Evolutionary conservation across 2,329 filamentous ascomycete species (phyloP).

Genomic region (Xylaria sp.): DNA sequence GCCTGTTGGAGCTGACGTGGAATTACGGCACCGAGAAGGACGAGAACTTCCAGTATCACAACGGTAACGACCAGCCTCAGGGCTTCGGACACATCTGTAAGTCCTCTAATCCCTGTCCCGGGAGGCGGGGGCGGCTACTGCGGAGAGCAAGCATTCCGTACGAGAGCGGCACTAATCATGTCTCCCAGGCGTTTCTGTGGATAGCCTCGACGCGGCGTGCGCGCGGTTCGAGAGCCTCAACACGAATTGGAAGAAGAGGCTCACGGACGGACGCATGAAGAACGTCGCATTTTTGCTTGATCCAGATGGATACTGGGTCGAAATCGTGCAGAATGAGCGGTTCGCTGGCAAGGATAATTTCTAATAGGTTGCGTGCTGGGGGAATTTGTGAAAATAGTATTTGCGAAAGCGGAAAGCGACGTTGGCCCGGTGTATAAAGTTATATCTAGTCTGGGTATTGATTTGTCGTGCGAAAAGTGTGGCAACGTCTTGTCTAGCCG

Average conservation of each 20-base stretch:
- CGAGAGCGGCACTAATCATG: neutral
- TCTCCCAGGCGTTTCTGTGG: conserved; percentile 74
- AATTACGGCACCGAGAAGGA: conserved; percentile 86
- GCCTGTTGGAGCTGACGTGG: conserved; percentile 89
- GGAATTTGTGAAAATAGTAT: too few relatives aligned
- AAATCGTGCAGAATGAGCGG: conserved; percentile 78
- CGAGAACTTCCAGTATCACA: conserved; percentile 81
- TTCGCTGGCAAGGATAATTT: conserved; percentile 61
- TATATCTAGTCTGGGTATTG: too few relatives aligned
- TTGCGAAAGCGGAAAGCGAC: too few relatives aligned
- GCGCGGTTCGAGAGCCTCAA: conserved; percentile 80
- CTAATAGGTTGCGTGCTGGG: conserved; percentile 44
- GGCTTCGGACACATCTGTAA: conserved; percentile 93
- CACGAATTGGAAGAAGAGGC: conserved; percentile 91
- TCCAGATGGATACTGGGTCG: conserved; percentile 64
- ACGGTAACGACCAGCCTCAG: conserved; percentile 89
- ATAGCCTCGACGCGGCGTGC: conserved; percentile 88
- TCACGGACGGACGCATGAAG: conserved; percentile 92
- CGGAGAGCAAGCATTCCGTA: neutral
- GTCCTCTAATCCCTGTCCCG: conserved; percentile 41
- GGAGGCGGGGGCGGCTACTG: neutral
- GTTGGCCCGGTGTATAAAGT: too few relatives aligned
- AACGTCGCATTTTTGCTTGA: conserved; percentile 91
- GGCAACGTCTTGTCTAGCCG: too few relatives aligned
- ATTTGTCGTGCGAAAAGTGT: too few relatives aligned